Conservation (phyloP, 2,329 filamentous ascomycete genomes). For the Monilinia fructicola region DNA sequence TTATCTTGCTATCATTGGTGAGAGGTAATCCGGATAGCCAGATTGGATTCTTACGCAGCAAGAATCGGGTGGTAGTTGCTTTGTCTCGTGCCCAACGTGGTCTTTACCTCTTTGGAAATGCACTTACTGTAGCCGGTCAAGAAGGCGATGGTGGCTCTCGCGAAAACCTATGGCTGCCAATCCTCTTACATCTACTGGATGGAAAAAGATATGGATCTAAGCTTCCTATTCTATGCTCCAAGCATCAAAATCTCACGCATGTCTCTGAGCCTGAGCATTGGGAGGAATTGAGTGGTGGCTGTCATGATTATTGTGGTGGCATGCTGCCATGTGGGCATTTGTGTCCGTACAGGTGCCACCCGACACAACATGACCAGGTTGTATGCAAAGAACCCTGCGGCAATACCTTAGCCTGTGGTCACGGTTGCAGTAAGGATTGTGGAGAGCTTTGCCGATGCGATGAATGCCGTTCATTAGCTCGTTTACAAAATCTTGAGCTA, state of each 20-base stretch:
- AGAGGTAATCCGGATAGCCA: slow-evolving; percentile 59
- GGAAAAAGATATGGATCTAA: slow-evolving; percentile 41
- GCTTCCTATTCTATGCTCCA: slow-evolving; percentile 63
- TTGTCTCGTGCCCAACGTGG: slow-evolving; percentile 71
- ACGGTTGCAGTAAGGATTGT: slow-evolving; percentile 36
- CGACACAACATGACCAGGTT: slow-evolving; percentile 34
- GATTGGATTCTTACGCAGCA: slow-evolving; percentile 72
- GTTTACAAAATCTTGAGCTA: neutral
- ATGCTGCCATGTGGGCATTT: slow-evolving; percentile 38
- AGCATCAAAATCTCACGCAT: slow-evolving; percentile 53
- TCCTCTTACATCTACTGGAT: slow-evolving; percentile 45
- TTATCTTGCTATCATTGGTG: slow-evolving; percentile 78
- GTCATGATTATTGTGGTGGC: slow-evolving; percentile 47
- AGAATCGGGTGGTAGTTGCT: slow-evolving; percentile 58
- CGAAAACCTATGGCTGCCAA: slow-evolving; percentile 36
- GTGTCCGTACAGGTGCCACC: slow-evolving; percentile 38
- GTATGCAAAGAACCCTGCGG: slow-evolving; percentile 35
- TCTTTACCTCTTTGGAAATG: slow-evolving; percentile 84
- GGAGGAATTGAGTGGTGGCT: slow-evolving; percentile 53
- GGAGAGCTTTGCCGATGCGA: slow-evolving; percentile 33
- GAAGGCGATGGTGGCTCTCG: slow-evolving; percentile 29
- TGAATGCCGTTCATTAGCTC: slow-evolving; percentile 28
- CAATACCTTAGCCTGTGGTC: slow-evolving; percentile 35
- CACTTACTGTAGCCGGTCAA: slow-evolving; percentile 45
- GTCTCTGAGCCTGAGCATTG: slow-evolving; percentile 57